Percentiles rank a stretch among this genome's conserved stretches.
These are phyloP conservation scores for Starmerella khaoyaiensis DNA, from an alignment of 805 yeast species.

Conservation along the genomic window DNA sequence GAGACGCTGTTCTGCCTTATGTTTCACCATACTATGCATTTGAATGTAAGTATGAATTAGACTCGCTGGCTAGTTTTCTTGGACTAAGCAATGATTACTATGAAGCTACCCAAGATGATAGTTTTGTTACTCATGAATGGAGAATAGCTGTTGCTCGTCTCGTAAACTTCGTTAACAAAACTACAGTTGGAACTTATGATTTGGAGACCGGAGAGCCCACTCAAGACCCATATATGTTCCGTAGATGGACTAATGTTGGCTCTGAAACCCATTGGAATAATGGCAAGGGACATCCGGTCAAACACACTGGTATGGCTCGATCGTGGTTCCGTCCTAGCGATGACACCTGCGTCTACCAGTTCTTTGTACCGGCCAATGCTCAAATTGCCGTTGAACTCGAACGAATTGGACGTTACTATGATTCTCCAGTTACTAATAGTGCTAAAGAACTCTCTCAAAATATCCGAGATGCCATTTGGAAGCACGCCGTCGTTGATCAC, in stretches of 20 bases:
- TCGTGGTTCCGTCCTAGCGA: constrained; percentile 83
- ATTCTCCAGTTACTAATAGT: constrained; percentile 19
- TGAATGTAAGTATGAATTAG: constrained; percentile 84
- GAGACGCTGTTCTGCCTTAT: constrained; percentile 52
- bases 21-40: constrained; percentile 64
- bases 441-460: constrained; percentile 28
- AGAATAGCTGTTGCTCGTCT: constrained; percentile 44
- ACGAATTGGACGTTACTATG: constrained; percentile 25
- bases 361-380: constrained; percentile 77
- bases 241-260: constrained; percentile 60
- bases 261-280: constrained; percentile 67
- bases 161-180: constrained; percentile 23
- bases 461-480: constrained; percentile 44
- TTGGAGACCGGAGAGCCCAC: constrained; percentile 34
- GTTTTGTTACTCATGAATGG: constrained; percentile 43
- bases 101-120: constrained; percentile 32
- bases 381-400: constrained; percentile 53
- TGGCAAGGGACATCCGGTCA: constrained; percentile 77
- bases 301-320: constrained; percentile 55
- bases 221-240: constrained; percentile 50
- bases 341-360: constrained; percentile 69
- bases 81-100: constrained; percentile 62
- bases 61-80: constrained; percentile 70
- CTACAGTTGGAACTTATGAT: constrained; percentile 32
- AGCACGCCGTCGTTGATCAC: constrained; percentile 55